Evolutionary conservation across 108 stramenopile species (phyloP).

Genomic region (Stephanodiscus minutulus): DNA sequence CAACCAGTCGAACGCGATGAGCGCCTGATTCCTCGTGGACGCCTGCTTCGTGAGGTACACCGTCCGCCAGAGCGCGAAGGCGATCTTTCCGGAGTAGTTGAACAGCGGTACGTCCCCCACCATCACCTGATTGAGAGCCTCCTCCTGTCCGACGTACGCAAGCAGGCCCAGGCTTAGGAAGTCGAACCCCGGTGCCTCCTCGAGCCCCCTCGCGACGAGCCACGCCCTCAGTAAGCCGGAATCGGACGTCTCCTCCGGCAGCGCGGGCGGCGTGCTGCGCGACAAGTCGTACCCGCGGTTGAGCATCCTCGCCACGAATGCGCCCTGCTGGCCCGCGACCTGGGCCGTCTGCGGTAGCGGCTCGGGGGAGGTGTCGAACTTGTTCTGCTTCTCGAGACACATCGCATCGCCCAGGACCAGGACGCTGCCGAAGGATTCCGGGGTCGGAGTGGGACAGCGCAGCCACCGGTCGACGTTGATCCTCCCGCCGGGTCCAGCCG

Average conservation of each 20-base stretch:
- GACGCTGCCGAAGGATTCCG: constrained; percentile 51
- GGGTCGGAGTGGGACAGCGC: constrained; percentile 44
- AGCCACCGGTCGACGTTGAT: constrained; percentile 72
- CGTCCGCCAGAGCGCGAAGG: constrained; percentile 72
- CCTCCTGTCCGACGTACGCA: constrained; percentile 76
- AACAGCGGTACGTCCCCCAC: constrained; percentile 49
- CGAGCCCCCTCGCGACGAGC: constrained; percentile 56
- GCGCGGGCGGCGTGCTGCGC: constrained; percentile 41
- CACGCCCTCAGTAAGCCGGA: constrained; percentile 35
- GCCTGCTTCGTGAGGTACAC: constrained; percentile 85
- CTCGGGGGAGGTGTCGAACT: constrained; percentile 18
- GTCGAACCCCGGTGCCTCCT: constrained; percentile 56
- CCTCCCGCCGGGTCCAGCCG: constrained; percentile 48
- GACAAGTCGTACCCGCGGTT: constrained; percentile 66
- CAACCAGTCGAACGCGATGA: constrained; percentile 84
- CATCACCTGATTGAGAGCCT: constrained; percentile 73
- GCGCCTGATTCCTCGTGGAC: constrained; percentile 71
- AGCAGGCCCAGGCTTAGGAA: constrained; percentile 78
- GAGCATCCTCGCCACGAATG: constrained; percentile 68
- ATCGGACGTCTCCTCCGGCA: constrained; percentile 16
- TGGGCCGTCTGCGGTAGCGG: constrained; percentile 77
- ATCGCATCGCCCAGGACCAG: constrained; percentile 74
- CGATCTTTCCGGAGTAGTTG: constrained; percentile 59
- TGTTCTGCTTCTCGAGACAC: constrained; percentile 30
- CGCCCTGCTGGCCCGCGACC: constrained; percentile 83